A percentile compares a stretch with the other conserved stretches of the same genome.
Conservation (phyloP, 2,329 filamentous ascomycete species). For the Epichloe hybrida region DNA sequence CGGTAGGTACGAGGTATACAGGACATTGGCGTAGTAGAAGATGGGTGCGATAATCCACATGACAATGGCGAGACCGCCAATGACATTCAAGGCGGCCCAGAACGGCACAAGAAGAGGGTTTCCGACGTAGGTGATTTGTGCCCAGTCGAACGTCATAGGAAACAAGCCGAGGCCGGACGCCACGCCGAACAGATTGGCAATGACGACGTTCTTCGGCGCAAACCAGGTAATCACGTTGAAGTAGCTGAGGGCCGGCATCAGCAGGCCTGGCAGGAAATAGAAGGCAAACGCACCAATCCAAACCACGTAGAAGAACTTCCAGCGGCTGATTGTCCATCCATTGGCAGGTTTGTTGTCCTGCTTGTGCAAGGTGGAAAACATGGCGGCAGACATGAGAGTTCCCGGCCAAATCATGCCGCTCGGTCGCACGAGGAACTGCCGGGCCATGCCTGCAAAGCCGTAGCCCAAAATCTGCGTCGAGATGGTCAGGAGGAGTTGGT, state of each 20-base stretch:
- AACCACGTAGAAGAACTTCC: constrained; percentile 70
- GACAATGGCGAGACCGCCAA: constrained; percentile 64
- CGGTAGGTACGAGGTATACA: constrained; percentile 75
- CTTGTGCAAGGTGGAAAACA: constrained; percentile 79
- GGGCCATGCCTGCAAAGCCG: constrained; percentile 69
- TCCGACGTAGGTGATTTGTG: constrained; percentile 77
- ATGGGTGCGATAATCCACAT: constrained; percentile 78
- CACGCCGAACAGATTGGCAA: constrained; percentile 77
- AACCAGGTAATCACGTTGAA: constrained; percentile 87
- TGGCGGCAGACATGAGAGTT: constrained; percentile 75
- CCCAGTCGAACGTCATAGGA: constrained; percentile 83
- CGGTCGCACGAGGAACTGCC: constrained; percentile 70
- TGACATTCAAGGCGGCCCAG: constrained; percentile 75
- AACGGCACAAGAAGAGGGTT: constrained; percentile 74
- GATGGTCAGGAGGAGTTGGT: constrained; percentile 70
- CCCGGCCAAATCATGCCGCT: constrained; percentile 88
- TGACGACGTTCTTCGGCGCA: constrained; percentile 70
- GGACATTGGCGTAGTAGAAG: constrained; percentile 66
- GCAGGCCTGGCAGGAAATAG: constrained; percentile 72
- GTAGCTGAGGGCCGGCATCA: constrained; percentile 76
- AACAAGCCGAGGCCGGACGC: constrained; percentile 75
- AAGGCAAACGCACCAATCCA: constrained; percentile 61
- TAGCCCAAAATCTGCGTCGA: constrained; percentile 82
- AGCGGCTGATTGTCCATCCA: constrained; percentile 70
- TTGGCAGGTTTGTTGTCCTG: constrained; percentile 70